Base-by-base conservation (phyloP, 371 early-diverging fungal genomes). In the Rhizomucor pusillus region DNA sequence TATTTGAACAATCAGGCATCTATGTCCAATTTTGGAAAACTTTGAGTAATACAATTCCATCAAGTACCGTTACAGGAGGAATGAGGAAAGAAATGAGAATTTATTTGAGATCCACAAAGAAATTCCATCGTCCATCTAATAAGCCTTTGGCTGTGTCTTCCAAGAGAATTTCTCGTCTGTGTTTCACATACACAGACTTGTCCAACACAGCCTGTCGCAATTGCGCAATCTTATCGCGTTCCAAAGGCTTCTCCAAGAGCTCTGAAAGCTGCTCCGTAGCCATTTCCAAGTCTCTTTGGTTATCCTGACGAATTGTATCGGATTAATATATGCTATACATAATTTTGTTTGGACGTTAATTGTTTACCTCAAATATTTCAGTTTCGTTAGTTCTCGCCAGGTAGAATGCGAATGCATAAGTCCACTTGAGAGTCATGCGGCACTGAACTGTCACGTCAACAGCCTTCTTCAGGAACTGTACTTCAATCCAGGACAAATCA, bases 401-500 rank as follows among this genome's bases (percentile, higher is more conserved):
- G 65, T 95, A 98, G 71, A 89, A 98, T 1, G 96, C 97, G 69
- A 98, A 91, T 16, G 90, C 91, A 69, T 96, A 98, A 0, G 97
- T 94, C 97, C 97, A 98, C 63, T 92, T 94, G 33, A 98, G 82
- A 0, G 93, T 94, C 67, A 79, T 87, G 55, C 99, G 89, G 58
- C 94, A 88, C 52, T 87, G 73, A 12, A 90, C 81, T 13, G 97
- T 82, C 0, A 88, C 90, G 66, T 94, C 93, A 37, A 95, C 92
- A 5, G 97, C 98, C 39, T 89, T 89, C 59, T 87, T 85, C 33
- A 98, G 71, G 67, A 97, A 98, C 74, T 98, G 98, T 1, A 96
- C 97, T 75, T 98, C 97, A 63, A 98, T 98, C 99, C 99, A 98
- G 29, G 95, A 93, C 44, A 97, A 77, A 29, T 88, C 88, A 23